These are phyloP conservation scores for Cutaneotrichosporon arboriforme DNA, from an alignment of 1,284 basidiomycete species.

Conservation along the genomic window DNA sequence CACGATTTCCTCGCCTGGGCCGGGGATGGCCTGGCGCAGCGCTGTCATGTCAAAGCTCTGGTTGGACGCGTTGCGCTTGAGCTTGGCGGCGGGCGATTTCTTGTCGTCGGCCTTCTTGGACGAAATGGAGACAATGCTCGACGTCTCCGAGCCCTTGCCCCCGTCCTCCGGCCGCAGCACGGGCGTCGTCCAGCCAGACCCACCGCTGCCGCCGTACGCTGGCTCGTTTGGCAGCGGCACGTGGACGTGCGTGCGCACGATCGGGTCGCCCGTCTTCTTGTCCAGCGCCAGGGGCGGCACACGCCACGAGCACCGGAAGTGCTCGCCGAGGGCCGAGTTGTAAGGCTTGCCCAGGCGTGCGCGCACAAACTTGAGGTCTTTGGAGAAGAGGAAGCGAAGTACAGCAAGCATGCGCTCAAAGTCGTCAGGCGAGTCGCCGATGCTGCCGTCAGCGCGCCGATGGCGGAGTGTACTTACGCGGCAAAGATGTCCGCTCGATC, in stretches of 20 bases:
- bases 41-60: constrained; percentile 16
- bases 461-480: constrained; percentile 57
- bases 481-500: constrained; percentile 90
- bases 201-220: constrained; percentile 41
- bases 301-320: constrained; percentile 75
- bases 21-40: constrained; percentile 29
- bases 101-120: constrained; percentile 15
- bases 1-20: constrained; percentile 43
- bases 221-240: constrained; percentile 43
- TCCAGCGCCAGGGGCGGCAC: constrained; percentile 45
- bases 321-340: constrained; percentile 87
- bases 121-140: constrained; percentile 29
- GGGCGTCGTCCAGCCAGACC: constrained; percentile 43
- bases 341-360: constrained; percentile 93
- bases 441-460: constrained; percentile 47
- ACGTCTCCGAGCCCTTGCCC: constrained; percentile 25
- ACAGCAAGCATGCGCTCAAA: constrained; percentile 89
- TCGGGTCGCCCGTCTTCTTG: constrained; percentile 43
- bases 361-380: constrained; percentile 90
- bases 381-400: constrained; percentile 81
- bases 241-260: constrained; percentile 48
- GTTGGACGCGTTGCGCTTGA: constrained; percentile 5
- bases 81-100: neutral
- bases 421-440: constrained; percentile 83
- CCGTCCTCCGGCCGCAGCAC: constrained; percentile 40